Base-by-base conservation (phyloP, 148 eudicot genomes). In the Rhododendron simsii region DNA sequence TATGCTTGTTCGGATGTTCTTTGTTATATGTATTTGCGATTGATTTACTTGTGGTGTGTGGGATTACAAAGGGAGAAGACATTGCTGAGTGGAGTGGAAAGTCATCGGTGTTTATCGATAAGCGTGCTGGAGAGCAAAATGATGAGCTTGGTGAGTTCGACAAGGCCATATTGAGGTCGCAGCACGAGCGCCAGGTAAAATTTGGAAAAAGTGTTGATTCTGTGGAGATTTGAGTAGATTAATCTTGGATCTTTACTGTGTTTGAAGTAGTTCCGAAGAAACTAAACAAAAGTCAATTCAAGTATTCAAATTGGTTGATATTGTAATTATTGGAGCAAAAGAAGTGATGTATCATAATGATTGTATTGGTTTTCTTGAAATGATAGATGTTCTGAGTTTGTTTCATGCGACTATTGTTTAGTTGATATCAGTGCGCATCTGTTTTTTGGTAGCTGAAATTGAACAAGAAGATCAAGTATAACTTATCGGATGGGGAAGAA, bases 141-240 rank as follows among this genome's bases (percentile, higher is more conserved):
- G 98, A 93, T 53, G 89, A 81, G 5, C 95, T 97, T 84, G 95
- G 86, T 57, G 98, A 97, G 88, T 97, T 94, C 44, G 98, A 95
- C 78, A 97, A 97, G 93, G 94, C 92, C 16, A 92, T 97, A 86
- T 73, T 97, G 88, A 94, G 99, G 88, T 92, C 98, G 1, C 99
- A 97, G 87, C 98, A 96, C 11, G 96, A 93, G 85, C 90, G 94
- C 33, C 97, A 93, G 96, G 99, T 96, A 84, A 86, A 78, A 44
- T 53, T 81, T 65, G 71, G 4, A 3, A 26, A 33, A 51, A 61
- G 15, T 81, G 47, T 63, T 20, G 78, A n/a, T 35, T 86, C 48
- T n/a, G 12, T 41, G 16, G 59, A 67, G 18, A 28, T 47, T 39
- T 69, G 39, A 45, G 83, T 80, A 23, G 41, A n/a, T 51, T 44